A percentile compares a stretch with the other conserved stretches of the same genome.
Evolutionary conservation across 768 basidiomycete genomes (phyloP).

Genomic region (Naganishia antarctica): DNA sequence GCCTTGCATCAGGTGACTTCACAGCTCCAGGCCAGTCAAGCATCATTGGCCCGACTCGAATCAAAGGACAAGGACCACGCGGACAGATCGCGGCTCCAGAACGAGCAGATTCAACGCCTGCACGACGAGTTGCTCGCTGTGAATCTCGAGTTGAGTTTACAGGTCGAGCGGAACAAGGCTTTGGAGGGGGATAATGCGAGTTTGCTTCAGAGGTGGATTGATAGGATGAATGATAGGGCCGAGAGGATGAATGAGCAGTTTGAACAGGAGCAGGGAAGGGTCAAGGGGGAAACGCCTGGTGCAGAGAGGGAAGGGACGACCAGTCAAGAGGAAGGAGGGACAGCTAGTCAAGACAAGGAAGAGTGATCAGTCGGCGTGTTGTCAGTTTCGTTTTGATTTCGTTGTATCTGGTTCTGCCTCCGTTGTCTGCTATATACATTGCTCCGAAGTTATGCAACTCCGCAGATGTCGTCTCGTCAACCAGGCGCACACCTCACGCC

Average conservation of each 20-base stretch:
- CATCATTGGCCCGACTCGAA: not conserved
- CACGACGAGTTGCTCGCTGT: slow-evolving; percentile 92
- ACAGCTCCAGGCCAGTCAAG: slow-evolving; percentile 59
- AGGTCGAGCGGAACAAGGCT: slow-evolving; percentile 78
- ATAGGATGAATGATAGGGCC: slow-evolving; percentile 85
- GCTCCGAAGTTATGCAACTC: too few relatives aligned
- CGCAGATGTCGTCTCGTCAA: too few relatives aligned
- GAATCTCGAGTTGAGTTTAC: slow-evolving; percentile 82
- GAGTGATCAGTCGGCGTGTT: too few relatives aligned
- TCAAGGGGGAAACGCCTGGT: not conserved
- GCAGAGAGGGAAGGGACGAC: not conserved
- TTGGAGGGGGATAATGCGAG: slow-evolving; percentile 89
- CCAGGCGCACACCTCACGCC: not conserved
- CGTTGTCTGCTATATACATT: too few relatives aligned
- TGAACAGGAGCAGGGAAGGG: slow-evolving; percentile 36
- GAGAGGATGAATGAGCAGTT: slow-evolving; percentile 87
- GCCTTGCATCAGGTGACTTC: slow-evolving; percentile 74
- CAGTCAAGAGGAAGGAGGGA: not conserved
- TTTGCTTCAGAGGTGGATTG: slow-evolving; percentile 92
- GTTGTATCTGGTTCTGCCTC: not conserved
- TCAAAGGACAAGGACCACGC: slow-evolving; percentile 67
- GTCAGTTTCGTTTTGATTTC: too few relatives aligned
- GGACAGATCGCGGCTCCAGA: slow-evolving; percentile 65
- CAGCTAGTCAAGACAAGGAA: too few relatives aligned
- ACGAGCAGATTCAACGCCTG: slow-evolving; percentile 63